phyloP scores from a whole-genome alignment of 2,329 filamentous ascomycete species.

The Ramularia collo-cygni region DNA sequence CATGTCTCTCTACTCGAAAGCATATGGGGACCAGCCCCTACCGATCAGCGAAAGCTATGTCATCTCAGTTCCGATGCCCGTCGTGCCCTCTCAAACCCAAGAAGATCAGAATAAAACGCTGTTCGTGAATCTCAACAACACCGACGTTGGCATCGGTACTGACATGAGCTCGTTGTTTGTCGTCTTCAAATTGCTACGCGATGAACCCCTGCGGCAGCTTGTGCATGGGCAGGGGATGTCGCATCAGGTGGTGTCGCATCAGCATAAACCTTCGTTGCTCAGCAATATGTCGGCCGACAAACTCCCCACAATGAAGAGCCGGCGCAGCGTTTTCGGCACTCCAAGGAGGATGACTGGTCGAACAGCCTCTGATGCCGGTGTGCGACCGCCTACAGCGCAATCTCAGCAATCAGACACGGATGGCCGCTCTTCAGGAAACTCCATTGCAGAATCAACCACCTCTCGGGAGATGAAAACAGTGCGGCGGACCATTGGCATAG shows the following conservation, averaged over 20 bases:
- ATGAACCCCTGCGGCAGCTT: slow-evolving; percentile 37
- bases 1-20: slow-evolving; percentile 69
- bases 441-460: slow-evolving; percentile 4
- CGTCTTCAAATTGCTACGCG: slow-evolving; percentile 69
- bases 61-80: slow-evolving; percentile 68
- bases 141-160: slow-evolving; percentile 61
- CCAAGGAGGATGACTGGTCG: slow-evolving; percentile 38
- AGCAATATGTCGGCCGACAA: slow-evolving; percentile 15
- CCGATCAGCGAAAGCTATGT: slow-evolving; percentile 77
- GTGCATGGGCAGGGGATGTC: slow-evolving; percentile 18
- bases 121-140: slow-evolving; percentile 76
- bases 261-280: slow-evolving; percentile 12
- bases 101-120: slow-evolving; percentile 71
- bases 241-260: slow-evolving; percentile 15
- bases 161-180: slow-evolving; percentile 68
- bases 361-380: slow-evolving; percentile 11
- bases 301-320: slow-evolving; percentile 28
- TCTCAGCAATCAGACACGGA: slow-evolving; percentile 15
- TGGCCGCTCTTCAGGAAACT: slow-evolving; percentile 7
- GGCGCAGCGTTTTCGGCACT: slow-evolving; percentile 60
- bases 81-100: slow-evolving; percentile 59
- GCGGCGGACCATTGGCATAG: slow-evolving; percentile 67
- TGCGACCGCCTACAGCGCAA: slow-evolving; percentile 20
- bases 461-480: slow-evolving; percentile 44
- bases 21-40: slow-evolving; percentile 54